These are phyloP conservation scores for Corylus avellana DNA, from an alignment of 306 rosid species.

Conservation along the genomic window DNA sequence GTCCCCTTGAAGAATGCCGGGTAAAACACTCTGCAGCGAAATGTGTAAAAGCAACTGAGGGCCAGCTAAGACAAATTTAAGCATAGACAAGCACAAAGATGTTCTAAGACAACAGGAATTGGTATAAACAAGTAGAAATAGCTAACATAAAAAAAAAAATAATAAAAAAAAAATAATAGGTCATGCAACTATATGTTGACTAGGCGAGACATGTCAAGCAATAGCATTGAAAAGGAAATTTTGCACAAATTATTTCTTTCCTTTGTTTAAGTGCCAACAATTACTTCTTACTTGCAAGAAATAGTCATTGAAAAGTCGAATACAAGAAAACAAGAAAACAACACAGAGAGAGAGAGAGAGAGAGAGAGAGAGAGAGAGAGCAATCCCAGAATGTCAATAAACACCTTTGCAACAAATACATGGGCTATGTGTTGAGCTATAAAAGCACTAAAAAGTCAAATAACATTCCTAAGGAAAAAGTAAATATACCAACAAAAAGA, in stretches of 20 bases:
- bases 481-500: neutral
- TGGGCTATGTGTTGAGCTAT: neutral
- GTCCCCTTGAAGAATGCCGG: slow-evolving; percentile 99
- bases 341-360: neutral
- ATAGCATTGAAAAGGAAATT: neutral
- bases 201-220: neutral
- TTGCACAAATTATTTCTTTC: neutral
- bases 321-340: too few species aligned
- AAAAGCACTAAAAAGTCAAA: neutral
- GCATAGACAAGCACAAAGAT: slow-evolving; percentile 12
- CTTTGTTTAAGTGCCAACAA: neutral
- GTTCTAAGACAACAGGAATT: neutral
- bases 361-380: neutral
- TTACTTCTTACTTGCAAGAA: neutral
- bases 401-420: neutral
- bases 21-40: slow-evolving; percentile 84
- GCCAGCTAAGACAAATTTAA: neutral
- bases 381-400: neutral
- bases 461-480: neutral
- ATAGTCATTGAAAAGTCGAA: too few species aligned
- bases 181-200: neutral
- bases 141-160: too few species aligned
- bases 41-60: slow-evolving; percentile 6
- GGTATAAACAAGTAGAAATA: neutral
- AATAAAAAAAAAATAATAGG: neutral